Conservation (phyloP, 1,139 yeast species). For the Hyphopichia wangnamkhiaoensis region DNA sequence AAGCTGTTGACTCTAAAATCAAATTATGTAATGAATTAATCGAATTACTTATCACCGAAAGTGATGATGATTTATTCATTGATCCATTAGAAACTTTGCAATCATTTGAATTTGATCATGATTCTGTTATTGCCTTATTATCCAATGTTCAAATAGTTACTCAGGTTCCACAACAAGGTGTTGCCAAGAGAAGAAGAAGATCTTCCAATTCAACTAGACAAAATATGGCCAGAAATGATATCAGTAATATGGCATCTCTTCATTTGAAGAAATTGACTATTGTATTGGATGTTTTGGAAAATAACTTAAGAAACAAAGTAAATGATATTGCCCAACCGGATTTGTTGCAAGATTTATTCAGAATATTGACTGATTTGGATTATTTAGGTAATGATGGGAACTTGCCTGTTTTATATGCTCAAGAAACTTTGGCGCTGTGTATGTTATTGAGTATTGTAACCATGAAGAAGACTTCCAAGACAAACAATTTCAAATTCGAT, state of each 20-base stretch:
- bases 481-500: constrained; percentile 40
- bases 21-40: constrained; percentile 59
- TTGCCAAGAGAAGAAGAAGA: constrained; percentile 75
- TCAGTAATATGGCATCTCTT: constrained; percentile 70
- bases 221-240: constrained; percentile 70
- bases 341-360: constrained; percentile 60
- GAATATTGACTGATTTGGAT: constrained; percentile 79
- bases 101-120: constrained; percentile 45
- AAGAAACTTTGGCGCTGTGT: constrained; percentile 86
- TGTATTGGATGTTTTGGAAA: constrained; percentile 77
- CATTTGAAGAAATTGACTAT: constrained; percentile 80
- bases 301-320: constrained; percentile 27
- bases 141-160: constrained; percentile 49
- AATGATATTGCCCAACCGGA: constrained; percentile 41
- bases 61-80: constrained; percentile 34
- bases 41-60: constrained; percentile 50
- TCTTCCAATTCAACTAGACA: constrained; percentile 75
- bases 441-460: constrained; percentile 69
- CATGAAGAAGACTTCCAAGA: constrained; percentile 34
- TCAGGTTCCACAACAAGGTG: constrained; percentile 47
- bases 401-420: constrained; percentile 85
- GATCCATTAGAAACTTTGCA: constrained; percentile 59
- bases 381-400: constrained; percentile 89
- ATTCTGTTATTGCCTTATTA: constrained; percentile 50
- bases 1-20: constrained; percentile 54